A percentile compares a stretch with the other conserved stretches of the same genome.
Evolutionary conservation across 1,284 basidiomycete species (phyloP).

Genomic region (Rhodotorula mucilaginosa): DNA sequence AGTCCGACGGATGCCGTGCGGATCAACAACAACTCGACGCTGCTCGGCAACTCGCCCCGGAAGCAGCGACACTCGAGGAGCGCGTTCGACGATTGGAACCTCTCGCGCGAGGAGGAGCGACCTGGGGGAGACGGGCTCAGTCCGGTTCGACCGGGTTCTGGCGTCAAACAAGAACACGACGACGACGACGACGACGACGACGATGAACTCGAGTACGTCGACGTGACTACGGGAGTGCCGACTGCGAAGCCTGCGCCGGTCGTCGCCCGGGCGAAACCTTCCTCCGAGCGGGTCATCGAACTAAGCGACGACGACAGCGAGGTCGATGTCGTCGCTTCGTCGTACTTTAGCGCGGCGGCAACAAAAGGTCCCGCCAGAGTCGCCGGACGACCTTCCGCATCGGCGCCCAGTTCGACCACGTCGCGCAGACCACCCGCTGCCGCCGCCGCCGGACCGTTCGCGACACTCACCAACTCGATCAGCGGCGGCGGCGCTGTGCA

Average conservation of each 20-base stretch:
- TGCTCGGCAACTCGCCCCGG: slow-evolving; percentile 3
- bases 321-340: slow-evolving; percentile 7
- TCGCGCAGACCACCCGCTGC: not conserved
- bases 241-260: no score
- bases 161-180: no score
- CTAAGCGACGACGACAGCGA: slow-evolving; percentile 7
- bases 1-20: not conserved
- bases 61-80: slow-evolving; percentile 6
- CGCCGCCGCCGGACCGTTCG: not conserved
- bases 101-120: slow-evolving; percentile 3
- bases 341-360: not conserved
- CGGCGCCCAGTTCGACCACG: no score
- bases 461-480: not conserved
- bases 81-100: slow-evolving; percentile 1
- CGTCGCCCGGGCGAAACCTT: no score
- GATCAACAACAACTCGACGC: slow-evolving; percentile 18
- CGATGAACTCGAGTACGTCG: slow-evolving; percentile 8
- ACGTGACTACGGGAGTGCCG: not conserved
- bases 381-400: no score
- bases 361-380: not conserved
- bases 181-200: not conserved
- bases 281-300: not conserved
- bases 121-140: not conserved
- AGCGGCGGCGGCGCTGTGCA: not conserved
- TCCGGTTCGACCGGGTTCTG: no score